Evolutionary conservation across 768 basidiomycete genomes (phyloP), one percentile per base, ranked within the genome.

Genomic region (Boletus patriciae): DNA sequence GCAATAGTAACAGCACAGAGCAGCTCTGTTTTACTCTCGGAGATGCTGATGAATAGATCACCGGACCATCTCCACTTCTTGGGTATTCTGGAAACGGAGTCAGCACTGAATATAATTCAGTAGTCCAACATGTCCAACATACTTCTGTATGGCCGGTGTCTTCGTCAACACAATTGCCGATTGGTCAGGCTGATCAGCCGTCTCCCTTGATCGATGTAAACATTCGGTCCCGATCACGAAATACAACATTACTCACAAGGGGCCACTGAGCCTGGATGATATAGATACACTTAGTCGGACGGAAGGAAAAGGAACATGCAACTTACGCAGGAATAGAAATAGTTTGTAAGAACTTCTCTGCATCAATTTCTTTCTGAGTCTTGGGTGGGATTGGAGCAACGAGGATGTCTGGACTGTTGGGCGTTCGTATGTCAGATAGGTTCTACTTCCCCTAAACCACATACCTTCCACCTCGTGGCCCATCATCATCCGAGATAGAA

Each of bases 41-140:
- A 67, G 3, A 70, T 69, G 25, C 73, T 74, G 21, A 81, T 74
- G 52, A 77, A 76, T 29, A 88, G 72, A 21, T 80, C 72, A 23
- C 86, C 87, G 37, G 76, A 72, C 88, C 88, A 89, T 59, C 76
- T 83, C 82, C 82, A 90, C 51, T 80, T 80, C 65, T 83, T 83
- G 21, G 74, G 75, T 40, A 83, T 81, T 59, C 86, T 87, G 53
- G 2, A 41, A 49, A 40, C 38, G 23, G 40, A 6, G 38, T 68
- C 2, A 67, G 57, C 29, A 37, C 18, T 29, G 15, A 21, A 41
- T 41, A 40, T 42, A 2, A 44, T 40, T 18, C 29, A 46, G 27
- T 33, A 43, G 33, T 21, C 23, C 49, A 59, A 46, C 58, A 67
- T 70, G 33, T 21, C 23, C 49, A 59, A 46, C 58, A 67, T 70